Base-by-base conservation (phyloP, 768 basidiomycete genomes). In the Sistotremastrum niveocremeum region DNA sequence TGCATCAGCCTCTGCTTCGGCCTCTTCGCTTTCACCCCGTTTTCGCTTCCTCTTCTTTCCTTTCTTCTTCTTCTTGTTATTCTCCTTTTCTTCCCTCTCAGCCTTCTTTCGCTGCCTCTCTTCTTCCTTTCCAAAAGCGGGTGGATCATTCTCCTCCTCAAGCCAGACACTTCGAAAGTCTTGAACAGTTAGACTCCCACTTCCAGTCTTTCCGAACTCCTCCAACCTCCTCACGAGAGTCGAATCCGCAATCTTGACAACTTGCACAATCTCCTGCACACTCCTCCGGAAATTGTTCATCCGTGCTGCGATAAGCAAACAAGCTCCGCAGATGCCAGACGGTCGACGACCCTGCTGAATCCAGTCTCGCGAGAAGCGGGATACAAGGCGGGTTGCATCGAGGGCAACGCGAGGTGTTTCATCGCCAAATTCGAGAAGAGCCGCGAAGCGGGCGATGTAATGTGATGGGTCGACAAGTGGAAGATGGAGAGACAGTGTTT, bases 231-330 rank as follows among this genome's bases (percentile, higher is more conserved):
- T 97, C 65, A 81, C 80, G 38, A 99, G 64, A 3, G 95, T 99
- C 7, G 80, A 81, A 56, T 97, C 91, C n/a, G 91, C 89, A 53
- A 97, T 95, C 65, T 98, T 99, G 53, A 98, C 95, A 10, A 99
- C 91, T 59, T 99, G 95, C 12, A 97, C 91, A 41, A 99, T 85
- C 62, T 99, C 95, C 58, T 93, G 86, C 7, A 97, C 73, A 29
- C 83, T 87, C 40, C 95, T 71, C 38, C 93, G 70, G 57, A 94
- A 98, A 62, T 95, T 95, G 66, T 94, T 97, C 95, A 99, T 98
- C 29, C 95, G 79, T 33, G 91, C 95, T 0, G 95, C 95, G 10
- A 99, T 76, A 37, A 98, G 72, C 31, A 98, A 73, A 30, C 88
- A 90, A 0, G 95, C 95, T 32, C 95, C 95, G 58, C 95, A 99